These are phyloP conservation scores for Penicillium canescens DNA, from an alignment of 495 filamentous ascomycete species.

Conservation along the genomic window DNA sequence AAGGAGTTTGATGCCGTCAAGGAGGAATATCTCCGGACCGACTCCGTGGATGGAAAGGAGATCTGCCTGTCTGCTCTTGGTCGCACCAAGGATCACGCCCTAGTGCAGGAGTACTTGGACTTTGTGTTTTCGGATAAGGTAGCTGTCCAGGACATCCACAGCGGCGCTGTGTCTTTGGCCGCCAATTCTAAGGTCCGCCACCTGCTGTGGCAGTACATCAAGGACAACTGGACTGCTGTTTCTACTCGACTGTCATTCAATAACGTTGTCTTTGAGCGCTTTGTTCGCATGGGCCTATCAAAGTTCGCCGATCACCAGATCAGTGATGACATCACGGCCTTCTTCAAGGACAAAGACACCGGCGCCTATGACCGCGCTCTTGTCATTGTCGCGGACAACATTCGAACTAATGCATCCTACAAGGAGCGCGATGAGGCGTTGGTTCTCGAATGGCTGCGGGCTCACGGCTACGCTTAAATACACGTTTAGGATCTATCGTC, in stretches of 20 bases:
- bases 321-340: conserved; percentile 74
- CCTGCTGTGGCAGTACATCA: conserved; percentile 80
- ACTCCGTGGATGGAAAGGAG: conserved; percentile 86
- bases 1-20: conserved; percentile 72
- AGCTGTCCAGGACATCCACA: conserved; percentile 82
- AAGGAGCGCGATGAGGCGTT: conserved; percentile 66
- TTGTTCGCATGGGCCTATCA: conserved; percentile 71
- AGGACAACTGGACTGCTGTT: conserved; percentile 72
- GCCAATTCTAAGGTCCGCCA: conserved; percentile 67
- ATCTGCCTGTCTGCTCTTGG: conserved; percentile 77
- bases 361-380: conserved; percentile 78
- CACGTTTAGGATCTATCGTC: not conserved
- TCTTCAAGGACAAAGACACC: conserved; percentile 83
- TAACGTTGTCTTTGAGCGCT: conserved; percentile 84
- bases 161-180: conserved; percentile 68
- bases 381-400: conserved; percentile 75
- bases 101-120: conserved; percentile 70
- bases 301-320: conserved; percentile 71
- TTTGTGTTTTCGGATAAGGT: conserved; percentile 80
- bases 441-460: conserved; percentile 70
- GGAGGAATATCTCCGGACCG: conserved; percentile 77
- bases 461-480: conserved; percentile 57
- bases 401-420: conserved; percentile 75
- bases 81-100: conserved; percentile 63
- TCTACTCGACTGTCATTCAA: conserved; percentile 70